phyloP scores from a whole-genome alignment of 192 early-diverging fungal species.

The Obelidium mucronatum region DNA sequence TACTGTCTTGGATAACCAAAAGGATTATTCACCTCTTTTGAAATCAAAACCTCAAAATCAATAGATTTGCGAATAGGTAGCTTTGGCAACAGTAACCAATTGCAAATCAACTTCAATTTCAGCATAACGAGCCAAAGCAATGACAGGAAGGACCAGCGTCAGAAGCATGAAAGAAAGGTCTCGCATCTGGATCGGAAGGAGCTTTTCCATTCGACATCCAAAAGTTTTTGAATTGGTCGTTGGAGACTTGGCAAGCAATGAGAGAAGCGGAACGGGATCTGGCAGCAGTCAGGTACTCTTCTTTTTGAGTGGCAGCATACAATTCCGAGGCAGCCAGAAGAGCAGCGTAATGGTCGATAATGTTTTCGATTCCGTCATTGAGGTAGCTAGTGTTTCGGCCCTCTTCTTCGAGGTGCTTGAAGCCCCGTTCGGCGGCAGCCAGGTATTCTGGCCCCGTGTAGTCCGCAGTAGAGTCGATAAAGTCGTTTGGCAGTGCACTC shows the following conservation, averaged over 20 bases:
- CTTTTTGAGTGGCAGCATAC: conserved; percentile 16
- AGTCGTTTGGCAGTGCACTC: conserved; percentile 2
- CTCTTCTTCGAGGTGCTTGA: conserved; percentile 19
- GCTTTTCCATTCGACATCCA: conserved; percentile 22
- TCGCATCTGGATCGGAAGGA: background rate
- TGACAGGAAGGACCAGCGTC: conserved; percentile 25
- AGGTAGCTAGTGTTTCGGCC: conserved; percentile 19
- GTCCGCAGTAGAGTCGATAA: conserved; percentile 11
- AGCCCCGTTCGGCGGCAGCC: conserved; percentile 19
- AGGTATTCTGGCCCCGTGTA: conserved; percentile 14
- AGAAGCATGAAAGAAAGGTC: conserved; percentile 34
- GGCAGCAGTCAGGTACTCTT: conserved; percentile 18
- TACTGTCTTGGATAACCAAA: conserved; percentile 25
- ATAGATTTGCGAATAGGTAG: background rate
- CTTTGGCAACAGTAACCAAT: background rate
- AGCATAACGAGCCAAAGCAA: conserved; percentile 13
- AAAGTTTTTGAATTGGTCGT: conserved; percentile 8
- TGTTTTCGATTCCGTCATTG: conserved; percentile 24
- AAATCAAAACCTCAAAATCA: conserved; percentile 26
- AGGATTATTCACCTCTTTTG: conserved; percentile 24
- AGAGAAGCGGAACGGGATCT: background rate
- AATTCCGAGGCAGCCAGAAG: conserved; percentile 25
- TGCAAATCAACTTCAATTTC: conserved; percentile 5
- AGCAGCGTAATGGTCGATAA: conserved; percentile 30
- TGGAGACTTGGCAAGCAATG: conserved; percentile 2